These are phyloP conservation scores for Colletotrichum tabaci DNA, from an alignment of 2,329 filamentous ascomycete species.

Conservation along the genomic window DNA sequence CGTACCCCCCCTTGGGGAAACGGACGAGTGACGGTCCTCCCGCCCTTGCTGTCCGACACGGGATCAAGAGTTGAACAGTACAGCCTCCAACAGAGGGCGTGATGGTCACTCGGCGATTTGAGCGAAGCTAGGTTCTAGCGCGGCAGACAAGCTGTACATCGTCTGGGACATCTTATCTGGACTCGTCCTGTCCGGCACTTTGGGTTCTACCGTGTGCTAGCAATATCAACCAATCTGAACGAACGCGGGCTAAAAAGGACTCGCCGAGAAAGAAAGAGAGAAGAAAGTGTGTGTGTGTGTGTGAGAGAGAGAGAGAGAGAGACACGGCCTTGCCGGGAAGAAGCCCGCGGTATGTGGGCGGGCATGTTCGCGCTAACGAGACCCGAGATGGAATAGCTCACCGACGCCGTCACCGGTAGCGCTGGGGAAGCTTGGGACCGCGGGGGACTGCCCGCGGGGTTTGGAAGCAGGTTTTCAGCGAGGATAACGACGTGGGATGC, in stretches of 20 bases:
- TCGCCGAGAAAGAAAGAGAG: neutral
- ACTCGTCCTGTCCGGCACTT: neutral
- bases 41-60: neutral
- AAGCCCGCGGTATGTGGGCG: neutral
- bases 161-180: neutral
- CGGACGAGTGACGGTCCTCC: neutral
- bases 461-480: conserved; percentile 28
- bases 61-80: neutral
- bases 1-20: neutral
- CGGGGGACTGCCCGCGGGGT: neutral
- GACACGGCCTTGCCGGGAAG: neutral
- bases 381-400: neutral
- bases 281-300: too few relatives aligned
- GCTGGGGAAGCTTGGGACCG: neutral
- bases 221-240: neutral
- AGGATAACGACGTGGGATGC: conserved; percentile 31
- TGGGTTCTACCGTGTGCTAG: neutral
- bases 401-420: neutral
- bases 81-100: neutral
- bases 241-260: neutral
- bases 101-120: neutral
- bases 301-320: too few relatives aligned
- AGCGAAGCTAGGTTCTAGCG: neutral
- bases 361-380: neutral
- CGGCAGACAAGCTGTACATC: neutral